Conservation (phyloP, 2,329 filamentous ascomycete species). For the Alternaria sp. region DNA sequence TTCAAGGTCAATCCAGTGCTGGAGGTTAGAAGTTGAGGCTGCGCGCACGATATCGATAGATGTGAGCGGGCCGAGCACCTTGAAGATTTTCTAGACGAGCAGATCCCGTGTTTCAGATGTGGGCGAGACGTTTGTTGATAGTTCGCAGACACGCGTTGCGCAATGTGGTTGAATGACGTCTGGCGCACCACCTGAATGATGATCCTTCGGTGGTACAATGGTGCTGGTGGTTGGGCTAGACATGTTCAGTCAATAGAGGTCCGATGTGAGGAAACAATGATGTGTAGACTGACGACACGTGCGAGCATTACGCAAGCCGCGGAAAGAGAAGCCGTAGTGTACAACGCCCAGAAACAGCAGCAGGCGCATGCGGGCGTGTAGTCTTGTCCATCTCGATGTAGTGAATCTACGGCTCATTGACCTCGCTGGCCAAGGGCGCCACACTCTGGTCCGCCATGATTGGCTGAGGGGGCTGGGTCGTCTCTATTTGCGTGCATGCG, state of each 20-base stretch:
- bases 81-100: conserved; percentile 3
- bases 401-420: conserved; percentile 12
- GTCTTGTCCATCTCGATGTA: conserved; percentile 3
- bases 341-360: background rate
- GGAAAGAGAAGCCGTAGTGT: background rate
- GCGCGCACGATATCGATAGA: background rate
- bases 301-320: conserved; percentile 6
- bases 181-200: background rate
- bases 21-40: background rate
- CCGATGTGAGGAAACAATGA: background rate
- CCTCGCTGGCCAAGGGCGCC: background rate
- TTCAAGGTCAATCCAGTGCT: conserved; percentile 14
- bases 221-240: background rate
- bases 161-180: background rate
- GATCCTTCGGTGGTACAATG: conserved; percentile 4
- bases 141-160: conserved; percentile 12
- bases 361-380: background rate
- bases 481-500: conserved; percentile 8
- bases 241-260: background rate
- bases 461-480: conserved; percentile 5
- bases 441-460: background rate
- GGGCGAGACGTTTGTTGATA: conserved; percentile 10
- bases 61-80: conserved; percentile 6
- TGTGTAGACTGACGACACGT: conserved; percentile 1
- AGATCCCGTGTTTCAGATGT: conserved; percentile 17